Evolutionary conservation across 2,329 filamentous ascomycete species (phyloP).

Genomic region (Xylaria arbuscula): DNA sequence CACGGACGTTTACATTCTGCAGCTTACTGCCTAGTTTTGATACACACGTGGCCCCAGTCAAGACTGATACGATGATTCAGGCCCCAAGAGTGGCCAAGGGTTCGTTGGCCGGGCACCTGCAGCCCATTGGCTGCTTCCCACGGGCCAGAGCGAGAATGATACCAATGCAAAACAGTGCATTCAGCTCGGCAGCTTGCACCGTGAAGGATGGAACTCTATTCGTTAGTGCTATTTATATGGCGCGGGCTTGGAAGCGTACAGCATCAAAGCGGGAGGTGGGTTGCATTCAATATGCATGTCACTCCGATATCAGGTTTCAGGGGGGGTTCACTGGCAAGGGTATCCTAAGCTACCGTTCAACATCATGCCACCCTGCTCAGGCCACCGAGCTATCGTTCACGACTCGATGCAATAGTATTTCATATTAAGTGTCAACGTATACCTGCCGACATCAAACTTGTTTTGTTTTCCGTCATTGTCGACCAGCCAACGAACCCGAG

Average conservation of each 20-base stretch:
- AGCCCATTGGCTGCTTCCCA: neutral
- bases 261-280: conserved; percentile 9
- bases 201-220: conserved; percentile 8
- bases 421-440: conserved; percentile 1
- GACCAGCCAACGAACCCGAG: conserved; percentile 14
- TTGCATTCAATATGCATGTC: conserved; percentile 3
- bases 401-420: neutral
- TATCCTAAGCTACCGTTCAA: conserved; percentile 5
- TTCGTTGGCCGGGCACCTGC: neutral
- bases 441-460: conserved; percentile 1
- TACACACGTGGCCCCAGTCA: conserved; percentile 20
- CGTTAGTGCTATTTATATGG: conserved; percentile 6
- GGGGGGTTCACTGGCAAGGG: neutral
- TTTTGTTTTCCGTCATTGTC: conserved; percentile 7
- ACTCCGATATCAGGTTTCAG: conserved; percentile 10
- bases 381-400: conserved; percentile 7
- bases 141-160: conserved; percentile 3
- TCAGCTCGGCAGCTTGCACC: conserved; percentile 6
- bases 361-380: conserved; percentile 12
- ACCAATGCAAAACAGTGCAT: conserved; percentile 18
- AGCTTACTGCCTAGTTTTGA: neutral
- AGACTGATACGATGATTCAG: conserved; percentile 1
- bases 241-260: neutral
- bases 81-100: neutral
- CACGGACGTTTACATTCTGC: neutral